Base-by-base conservation (phyloP, 1,284 basidiomycete species). In the Anthracocystis setariae region DNA sequence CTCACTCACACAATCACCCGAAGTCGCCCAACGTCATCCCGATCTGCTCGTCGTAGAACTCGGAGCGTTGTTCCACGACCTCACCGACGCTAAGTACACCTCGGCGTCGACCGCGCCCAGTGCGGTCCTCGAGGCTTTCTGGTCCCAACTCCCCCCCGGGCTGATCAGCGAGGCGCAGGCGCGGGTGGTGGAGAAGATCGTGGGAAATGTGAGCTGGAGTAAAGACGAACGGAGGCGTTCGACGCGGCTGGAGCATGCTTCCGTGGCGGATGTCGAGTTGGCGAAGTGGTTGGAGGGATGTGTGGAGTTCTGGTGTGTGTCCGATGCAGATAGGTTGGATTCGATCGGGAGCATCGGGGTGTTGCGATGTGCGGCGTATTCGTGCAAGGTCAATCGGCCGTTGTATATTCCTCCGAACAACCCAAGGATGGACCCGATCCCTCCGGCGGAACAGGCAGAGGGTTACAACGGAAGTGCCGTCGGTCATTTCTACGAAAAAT, bases 301-400 rank as follows among this genome's bases (percentile, higher is more conserved):
- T 75, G 56, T 86, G 0, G 94, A 96, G 80, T 86, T 96, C 44
- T 90, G 92, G 80, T 94, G 91, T 64, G 92, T 95, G 0, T 93
- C 94, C 82, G 94, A 97, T 81, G 93, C 93, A 0, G 94, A 96
- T 80, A 86, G 93, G 42, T 84, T 97, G 15, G 94, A 97, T 81
- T 92, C 92, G 1, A 93, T 97, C 46, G 94, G 94, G 2, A 91
- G 90, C 5, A 91, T 95, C 65, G 93, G 92, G 3, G 88, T 96
- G 64, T 84, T 96, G 85, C 87, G 94, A 0, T 94, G 91, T 77
- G 89, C 92, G 2, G 93, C 93, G 0, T 96, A 89, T 79, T 91
- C 88, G 60, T 87, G 89, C 10, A 87, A 86, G 0, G 87, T 87
- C 18, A 90, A 90, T 74, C 85, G 86, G 2, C 86, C 91, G 1